Conservation (phyloP, 805 yeast genomes). For the Myxozyma melibiosi region DNA sequence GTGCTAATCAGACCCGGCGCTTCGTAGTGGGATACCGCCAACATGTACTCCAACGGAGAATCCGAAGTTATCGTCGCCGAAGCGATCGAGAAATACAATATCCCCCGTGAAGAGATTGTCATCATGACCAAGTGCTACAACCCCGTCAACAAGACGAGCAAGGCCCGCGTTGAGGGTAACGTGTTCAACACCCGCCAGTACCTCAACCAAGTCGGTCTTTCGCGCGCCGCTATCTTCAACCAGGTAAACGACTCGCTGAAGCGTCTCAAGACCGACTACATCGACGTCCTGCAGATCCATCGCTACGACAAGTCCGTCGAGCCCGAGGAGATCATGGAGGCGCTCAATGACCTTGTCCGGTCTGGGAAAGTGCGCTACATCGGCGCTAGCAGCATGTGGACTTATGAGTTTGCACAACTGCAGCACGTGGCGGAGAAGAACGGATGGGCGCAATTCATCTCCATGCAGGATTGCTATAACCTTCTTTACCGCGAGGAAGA, state of each 20-base stretch:
- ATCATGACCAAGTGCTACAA: conserved; percentile 52
- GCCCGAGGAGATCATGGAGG: conserved; percentile 55
- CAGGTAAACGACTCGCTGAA: conserved; percentile 47
- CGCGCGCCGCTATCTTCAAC: conserved; percentile 52
- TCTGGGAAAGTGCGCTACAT: conserved; percentile 55
- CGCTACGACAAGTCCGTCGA: conserved; percentile 52
- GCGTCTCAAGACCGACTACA: conserved; percentile 55
- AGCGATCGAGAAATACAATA: conserved; percentile 54
- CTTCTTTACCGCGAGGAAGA: conserved; percentile 66
- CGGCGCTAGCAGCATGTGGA: conserved; percentile 66
- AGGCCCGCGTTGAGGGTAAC: conserved; percentile 33
- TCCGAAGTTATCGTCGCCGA: conserved; percentile 53
- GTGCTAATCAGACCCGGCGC: neutral
- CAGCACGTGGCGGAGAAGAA: conserved; percentile 59
- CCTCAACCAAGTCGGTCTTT: conserved; percentile 52
- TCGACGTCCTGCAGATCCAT: conserved; percentile 60
- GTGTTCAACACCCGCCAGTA: conserved; percentile 40
- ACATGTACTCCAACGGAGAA: conserved; percentile 50
- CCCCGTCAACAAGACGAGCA: conserved; percentile 23
- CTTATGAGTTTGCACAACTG: conserved; percentile 54
- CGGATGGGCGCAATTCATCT: conserved; percentile 61
- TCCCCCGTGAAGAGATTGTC: conserved; percentile 56
- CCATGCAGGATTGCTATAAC: conserved; percentile 62
- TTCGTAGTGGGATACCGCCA: conserved; percentile 47
- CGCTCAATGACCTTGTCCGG: conserved; percentile 55